A percentile compares a stretch with the other conserved stretches of the same genome.
phyloP scores from a whole-genome alignment of 78 protist genomes.

The Dictyostelium discoideum region DNA sequence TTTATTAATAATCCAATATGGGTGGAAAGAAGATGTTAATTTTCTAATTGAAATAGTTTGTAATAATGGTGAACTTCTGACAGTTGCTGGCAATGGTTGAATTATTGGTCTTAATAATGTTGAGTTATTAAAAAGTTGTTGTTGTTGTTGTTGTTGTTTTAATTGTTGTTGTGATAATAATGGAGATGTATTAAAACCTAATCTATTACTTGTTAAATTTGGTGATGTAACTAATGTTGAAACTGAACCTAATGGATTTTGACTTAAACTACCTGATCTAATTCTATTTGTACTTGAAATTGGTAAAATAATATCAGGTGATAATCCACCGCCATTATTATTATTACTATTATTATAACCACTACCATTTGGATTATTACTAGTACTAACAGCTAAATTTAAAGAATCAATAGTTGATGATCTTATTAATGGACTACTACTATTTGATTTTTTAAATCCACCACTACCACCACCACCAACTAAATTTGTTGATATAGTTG shows the following conservation, averaged over 20 bases:
- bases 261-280: background rate
- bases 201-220: background rate
- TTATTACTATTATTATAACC: background rate
- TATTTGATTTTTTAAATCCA: background rate
- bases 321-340: background rate
- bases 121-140: background rate
- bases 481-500: background rate
- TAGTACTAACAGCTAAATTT: background rate
- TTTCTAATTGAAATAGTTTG: constrained; percentile 72
- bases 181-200: background rate
- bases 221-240: constrained; percentile 12
- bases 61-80: constrained; percentile 36
- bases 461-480: background rate
- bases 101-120: background rate
- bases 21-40: constrained; percentile 57
- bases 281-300: background rate
- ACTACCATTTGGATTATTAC: background rate
- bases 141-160: background rate
- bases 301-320: constrained; percentile 26
- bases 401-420: background rate
- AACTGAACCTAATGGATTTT: background rate
- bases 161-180: background rate
- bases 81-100: background rate
- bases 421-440: background rate
- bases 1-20: constrained; percentile 73